These are phyloP conservation scores for Chloris gayana DNA, from an alignment of 176 grass and related monocot genomes.

Conservation along the genomic window DNA sequence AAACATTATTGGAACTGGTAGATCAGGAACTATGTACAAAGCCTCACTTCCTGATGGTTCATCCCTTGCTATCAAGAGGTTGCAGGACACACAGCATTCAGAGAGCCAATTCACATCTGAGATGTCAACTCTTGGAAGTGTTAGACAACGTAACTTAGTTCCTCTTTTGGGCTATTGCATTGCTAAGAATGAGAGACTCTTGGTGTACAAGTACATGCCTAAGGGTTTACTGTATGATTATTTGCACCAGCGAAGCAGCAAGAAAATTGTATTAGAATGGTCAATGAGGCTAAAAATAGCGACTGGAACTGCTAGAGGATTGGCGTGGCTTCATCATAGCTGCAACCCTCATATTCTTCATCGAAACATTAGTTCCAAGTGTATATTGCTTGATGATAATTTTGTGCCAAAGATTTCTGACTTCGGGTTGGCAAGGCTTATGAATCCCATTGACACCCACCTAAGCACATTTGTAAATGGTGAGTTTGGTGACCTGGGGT, in stretches of 20 bases:
- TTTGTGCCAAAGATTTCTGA: slow-evolving; percentile 90
- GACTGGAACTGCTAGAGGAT: slow-evolving; percentile 72
- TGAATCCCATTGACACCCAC: slow-evolving; percentile 96
- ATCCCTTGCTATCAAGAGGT: slow-evolving; percentile 88
- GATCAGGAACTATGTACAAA: slow-evolving; percentile 80
- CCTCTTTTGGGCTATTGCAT: slow-evolving; percentile 92
- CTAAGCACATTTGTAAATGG: slow-evolving; percentile 89
- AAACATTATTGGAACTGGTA: slow-evolving; percentile 75
- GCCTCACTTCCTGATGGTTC: slow-evolving; percentile 83
- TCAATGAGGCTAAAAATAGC: slow-evolving; percentile 79
- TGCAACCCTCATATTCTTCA: slow-evolving; percentile 92
- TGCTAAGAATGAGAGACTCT: slow-evolving; percentile 83
- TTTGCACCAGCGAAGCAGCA: slow-evolving; percentile 43
- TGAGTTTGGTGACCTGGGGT: slow-evolving; percentile 92
- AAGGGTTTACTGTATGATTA: slow-evolving; percentile 71
- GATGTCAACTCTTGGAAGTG: slow-evolving; percentile 81
- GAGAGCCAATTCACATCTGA: slow-evolving; percentile 83
- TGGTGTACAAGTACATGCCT: slow-evolving; percentile 89
- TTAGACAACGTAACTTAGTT: slow-evolving; percentile 72
- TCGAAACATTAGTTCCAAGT: slow-evolving; percentile 95
- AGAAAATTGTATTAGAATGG: slow-evolving; percentile 62
- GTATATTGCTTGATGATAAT: slow-evolving; percentile 85
- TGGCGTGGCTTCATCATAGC: slow-evolving; percentile 95
- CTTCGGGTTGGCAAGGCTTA: slow-evolving; percentile 93
- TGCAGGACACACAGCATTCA: slow-evolving; percentile 80